A percentile compares a stretch with the other conserved stretches of the same genome.
phyloP scores from a whole-genome alignment of 257 asterid species.

The Petrea volubilis region DNA sequence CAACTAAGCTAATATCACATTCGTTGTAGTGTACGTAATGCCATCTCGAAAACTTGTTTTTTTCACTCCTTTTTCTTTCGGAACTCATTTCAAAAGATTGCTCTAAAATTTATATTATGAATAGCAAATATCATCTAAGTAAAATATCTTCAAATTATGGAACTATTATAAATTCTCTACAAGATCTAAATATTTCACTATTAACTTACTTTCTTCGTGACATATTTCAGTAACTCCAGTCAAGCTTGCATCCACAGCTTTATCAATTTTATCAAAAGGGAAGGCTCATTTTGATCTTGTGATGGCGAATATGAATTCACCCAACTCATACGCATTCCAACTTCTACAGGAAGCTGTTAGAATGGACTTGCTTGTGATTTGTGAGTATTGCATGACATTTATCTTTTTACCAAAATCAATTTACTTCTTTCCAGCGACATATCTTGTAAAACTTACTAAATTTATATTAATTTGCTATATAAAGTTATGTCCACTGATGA shows the following conservation, averaged over 20 bases:
- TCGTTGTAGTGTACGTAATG: no score
- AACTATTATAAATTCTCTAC: background rate
- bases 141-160: background rate
- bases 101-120: background rate
- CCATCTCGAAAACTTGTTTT: no score
- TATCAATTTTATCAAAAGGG: conserved; percentile 28
- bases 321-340: conserved; percentile 9
- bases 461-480: background rate
- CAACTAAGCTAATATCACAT: no score
- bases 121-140: background rate
- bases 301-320: conserved; percentile 28
- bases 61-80: no score
- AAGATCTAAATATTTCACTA: background rate
- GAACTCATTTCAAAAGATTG: background rate
- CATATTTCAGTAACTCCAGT: conserved; percentile 34
- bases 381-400: conserved; percentile 26
- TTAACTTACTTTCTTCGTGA: background rate
- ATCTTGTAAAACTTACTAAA: background rate
- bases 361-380: conserved; percentile 30
- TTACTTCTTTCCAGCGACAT: background rate
- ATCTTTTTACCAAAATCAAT: background rate
- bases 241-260: conserved; percentile 31
- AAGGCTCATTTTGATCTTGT: conserved; percentile 31
- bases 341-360: conserved; percentile 32
- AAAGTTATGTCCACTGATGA: conserved; percentile 37